A percentile compares a stretch with the other conserved stretches of the same genome.
These are phyloP conservation scores for Cucurbita pepo DNA, from an alignment of 306 rosid species.

Conservation along the genomic window DNA sequence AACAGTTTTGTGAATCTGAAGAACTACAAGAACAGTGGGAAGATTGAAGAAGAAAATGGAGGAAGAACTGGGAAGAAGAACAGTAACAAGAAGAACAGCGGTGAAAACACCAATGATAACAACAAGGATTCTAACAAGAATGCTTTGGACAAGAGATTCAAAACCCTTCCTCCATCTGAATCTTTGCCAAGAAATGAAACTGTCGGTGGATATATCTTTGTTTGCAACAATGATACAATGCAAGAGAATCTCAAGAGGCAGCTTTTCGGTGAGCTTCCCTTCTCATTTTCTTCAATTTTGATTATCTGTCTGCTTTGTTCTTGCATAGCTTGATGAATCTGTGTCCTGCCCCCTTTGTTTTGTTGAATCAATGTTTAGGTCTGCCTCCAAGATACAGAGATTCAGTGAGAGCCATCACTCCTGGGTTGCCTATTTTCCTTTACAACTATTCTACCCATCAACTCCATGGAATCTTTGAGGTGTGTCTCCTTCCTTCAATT, in stretches of 20 bases:
- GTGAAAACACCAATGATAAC: slow-evolving; percentile 30
- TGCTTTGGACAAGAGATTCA: slow-evolving; percentile 54
- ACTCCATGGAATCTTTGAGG: slow-evolving; percentile 99
- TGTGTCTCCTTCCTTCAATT: slow-evolving; percentile 6
- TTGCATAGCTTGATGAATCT: not conserved
- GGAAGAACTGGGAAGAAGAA: slow-evolving; percentile 24
- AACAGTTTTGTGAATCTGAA: slow-evolving; percentile 24
- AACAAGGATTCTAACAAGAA: slow-evolving; percentile 32
- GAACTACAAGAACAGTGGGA: slow-evolving; percentile 32
- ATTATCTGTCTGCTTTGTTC: not conserved
- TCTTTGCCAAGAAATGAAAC: slow-evolving; percentile 68
- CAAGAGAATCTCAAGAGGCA: slow-evolving; percentile 79
- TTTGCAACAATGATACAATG: slow-evolving; percentile 96
- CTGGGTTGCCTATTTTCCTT: slow-evolving; percentile 90
- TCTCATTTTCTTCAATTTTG: not conserved
- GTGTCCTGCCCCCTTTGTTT: not conserved
- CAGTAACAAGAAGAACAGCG: not conserved
- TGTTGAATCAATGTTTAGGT: slow-evolving; percentile 24
- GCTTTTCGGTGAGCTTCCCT: slow-evolving; percentile 47
- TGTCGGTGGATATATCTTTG: slow-evolving; percentile 83
- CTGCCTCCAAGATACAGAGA: slow-evolving; percentile 89
- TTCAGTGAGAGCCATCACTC: slow-evolving; percentile 83
- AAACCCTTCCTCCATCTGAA: slow-evolving; percentile 72
- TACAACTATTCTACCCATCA: slow-evolving; percentile 96
- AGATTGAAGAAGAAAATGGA: slow-evolving; percentile 26